Evolutionary conservation across 495 filamentous ascomycete species (phyloP).

Genomic region (Talaromyces proteolyticus): DNA sequence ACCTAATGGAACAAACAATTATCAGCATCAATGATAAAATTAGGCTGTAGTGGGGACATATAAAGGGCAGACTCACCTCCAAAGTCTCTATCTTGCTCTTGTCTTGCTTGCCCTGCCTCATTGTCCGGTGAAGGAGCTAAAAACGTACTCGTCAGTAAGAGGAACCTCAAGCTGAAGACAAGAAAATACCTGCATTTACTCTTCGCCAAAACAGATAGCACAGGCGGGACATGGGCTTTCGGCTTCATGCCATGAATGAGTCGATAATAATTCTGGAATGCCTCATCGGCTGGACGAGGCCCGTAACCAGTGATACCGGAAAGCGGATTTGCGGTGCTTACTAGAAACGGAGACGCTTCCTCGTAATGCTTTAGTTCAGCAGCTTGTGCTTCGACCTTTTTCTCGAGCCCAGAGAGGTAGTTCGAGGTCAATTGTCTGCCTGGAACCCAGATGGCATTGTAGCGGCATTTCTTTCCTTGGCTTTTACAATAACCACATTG

Average conservation of each 20-base stretch:
- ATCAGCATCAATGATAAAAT: too few relatives aligned
- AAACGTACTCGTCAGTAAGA: too few relatives aligned
- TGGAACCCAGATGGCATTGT: not conserved
- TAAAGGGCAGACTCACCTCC: too few relatives aligned
- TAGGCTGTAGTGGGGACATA: too few relatives aligned
- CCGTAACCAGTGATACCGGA: slow-evolving; percentile 6
- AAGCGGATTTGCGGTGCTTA: not conserved
- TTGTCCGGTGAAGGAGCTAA: too few relatives aligned
- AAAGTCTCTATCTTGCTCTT: too few relatives aligned
- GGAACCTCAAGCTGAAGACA: too few relatives aligned
- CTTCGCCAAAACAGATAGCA: too few relatives aligned
- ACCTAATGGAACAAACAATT: too few relatives aligned
- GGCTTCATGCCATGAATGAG: slow-evolving; percentile 1
- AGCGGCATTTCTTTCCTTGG: not conserved
- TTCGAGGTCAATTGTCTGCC: not conserved
- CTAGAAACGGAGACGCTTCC: not conserved
- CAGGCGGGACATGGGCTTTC: not conserved
- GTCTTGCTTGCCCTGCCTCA: too few relatives aligned
- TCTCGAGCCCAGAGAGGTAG: not conserved
- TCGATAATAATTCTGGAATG: not conserved
- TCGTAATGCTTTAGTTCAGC: not conserved
- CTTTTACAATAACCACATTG: not conserved
- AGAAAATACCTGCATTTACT: too few relatives aligned
- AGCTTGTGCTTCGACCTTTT: not conserved
- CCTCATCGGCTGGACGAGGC: not conserved